Conservation (phyloP, 2,329 filamentous ascomycete genomes). For the Cordyceps farinosa region DNA sequence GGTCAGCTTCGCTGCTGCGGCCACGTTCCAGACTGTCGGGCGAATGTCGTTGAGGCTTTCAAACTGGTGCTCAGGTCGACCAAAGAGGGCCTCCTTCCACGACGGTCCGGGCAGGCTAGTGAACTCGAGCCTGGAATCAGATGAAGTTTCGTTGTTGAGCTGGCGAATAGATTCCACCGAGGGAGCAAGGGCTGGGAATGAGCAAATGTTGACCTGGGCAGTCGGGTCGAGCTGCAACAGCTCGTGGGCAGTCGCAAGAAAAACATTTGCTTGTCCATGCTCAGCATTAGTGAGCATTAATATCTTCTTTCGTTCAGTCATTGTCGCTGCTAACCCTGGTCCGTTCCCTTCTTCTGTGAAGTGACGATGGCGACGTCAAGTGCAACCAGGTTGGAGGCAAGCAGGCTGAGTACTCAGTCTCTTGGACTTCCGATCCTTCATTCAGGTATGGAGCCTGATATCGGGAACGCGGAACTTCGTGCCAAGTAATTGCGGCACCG, state of each 20-base stretch:
- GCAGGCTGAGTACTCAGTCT: too few relatives aligned
- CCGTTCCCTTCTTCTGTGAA: too few relatives aligned
- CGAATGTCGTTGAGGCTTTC: neutral
- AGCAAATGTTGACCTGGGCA: constrained; percentile 20
- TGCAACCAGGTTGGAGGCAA: too few relatives aligned
- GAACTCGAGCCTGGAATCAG: constrained; percentile 6
- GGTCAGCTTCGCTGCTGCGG: neutral
- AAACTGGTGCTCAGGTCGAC: constrained; percentile 3
- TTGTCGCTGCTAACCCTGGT: neutral
- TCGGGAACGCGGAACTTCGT: too few relatives aligned
- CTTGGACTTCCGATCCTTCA: too few relatives aligned
- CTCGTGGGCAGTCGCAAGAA: constrained; percentile 23
- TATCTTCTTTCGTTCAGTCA: constrained; percentile 9
- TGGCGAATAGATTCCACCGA: neutral
- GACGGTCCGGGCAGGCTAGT: neutral
- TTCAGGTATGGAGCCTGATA: too few relatives aligned
- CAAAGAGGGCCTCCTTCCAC: constrained; percentile 14
- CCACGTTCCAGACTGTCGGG: constrained; percentile 15
- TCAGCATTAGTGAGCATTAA: constrained; percentile 25
- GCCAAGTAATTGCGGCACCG: too few relatives aligned
- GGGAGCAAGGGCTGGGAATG: constrained; percentile 4
- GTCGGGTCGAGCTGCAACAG: constrained; percentile 17
- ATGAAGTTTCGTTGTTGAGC: neutral
- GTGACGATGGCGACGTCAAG: too few relatives aligned
- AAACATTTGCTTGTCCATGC: constrained; percentile 26